Percentiles rank a stretch among this genome's conserved stretches.
phyloP scores from a whole-genome alignment of 2,329 filamentous ascomycete genomes.

The Aspergillus phoenicis region DNA sequence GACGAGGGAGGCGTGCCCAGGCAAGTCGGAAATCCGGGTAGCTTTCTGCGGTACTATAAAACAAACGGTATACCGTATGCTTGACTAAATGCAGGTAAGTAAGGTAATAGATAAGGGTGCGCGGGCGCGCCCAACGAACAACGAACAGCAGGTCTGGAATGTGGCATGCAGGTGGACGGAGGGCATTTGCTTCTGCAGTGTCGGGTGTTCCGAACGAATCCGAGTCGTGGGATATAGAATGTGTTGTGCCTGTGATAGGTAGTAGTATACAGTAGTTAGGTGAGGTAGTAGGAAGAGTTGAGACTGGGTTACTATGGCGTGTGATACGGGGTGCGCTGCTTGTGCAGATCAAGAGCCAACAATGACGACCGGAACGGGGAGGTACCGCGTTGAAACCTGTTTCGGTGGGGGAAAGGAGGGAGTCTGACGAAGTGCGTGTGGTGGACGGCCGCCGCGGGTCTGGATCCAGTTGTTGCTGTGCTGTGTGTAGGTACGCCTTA shows the following conservation, averaged over 20 bases:
- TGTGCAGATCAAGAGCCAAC: neutral
- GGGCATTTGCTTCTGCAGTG: no score
- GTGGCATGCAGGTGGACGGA: no score
- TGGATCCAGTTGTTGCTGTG: neutral
- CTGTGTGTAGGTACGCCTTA: neutral
- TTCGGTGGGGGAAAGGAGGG: neutral
- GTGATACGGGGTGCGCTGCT: neutral
- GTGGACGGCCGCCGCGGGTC: no score
- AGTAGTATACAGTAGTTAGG: neutral
- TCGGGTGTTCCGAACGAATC: no score
- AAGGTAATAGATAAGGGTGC: neutral
- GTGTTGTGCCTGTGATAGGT: neutral
- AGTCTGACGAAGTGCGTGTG: neutral
- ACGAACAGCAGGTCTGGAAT: no score
- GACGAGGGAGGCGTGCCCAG: neutral
- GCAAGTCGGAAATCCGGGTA: neutral
- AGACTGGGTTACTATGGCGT: neutral
- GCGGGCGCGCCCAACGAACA: no score
- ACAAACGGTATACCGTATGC: no score
- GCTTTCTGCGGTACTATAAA: no score
- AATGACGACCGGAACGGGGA: constrained; percentile 3
- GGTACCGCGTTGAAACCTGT: constrained; percentile 3
- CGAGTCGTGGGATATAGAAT: neutral
- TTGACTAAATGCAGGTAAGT: neutral
- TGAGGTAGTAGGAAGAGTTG: no score